Evolutionary conservation across 1,139 yeast genomes (phyloP).

Genomic region (Arxiozyma telluris): DNA sequence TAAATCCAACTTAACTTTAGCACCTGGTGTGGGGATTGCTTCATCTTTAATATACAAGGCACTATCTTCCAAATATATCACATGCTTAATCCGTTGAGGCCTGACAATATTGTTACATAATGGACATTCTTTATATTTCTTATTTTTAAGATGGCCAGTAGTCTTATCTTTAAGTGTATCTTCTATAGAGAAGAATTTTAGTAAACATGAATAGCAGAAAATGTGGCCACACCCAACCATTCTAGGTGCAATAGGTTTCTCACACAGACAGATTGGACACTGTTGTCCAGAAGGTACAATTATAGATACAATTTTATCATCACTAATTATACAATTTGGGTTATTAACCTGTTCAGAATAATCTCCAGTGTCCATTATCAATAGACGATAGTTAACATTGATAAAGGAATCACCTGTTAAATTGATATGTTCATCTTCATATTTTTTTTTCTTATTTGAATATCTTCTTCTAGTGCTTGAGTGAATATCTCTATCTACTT

Average conservation of each 20-base stretch:
- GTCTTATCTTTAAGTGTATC: conserved; percentile 33
- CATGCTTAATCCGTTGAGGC: conserved; percentile 61
- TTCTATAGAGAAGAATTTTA: conserved; percentile 50
- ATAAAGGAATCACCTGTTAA: conserved; percentile 66
- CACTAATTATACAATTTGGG: conserved; percentile 66
- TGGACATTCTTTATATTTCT: conserved; percentile 70
- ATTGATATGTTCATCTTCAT: conserved; percentile 30
- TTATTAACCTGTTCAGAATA: conserved; percentile 52
- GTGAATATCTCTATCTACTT: conserved; percentile 34
- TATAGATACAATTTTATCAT: conserved; percentile 57
- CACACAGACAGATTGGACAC: conserved; percentile 88
- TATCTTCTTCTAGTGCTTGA: conserved; percentile 8
- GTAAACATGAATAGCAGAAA: conserved; percentile 72
- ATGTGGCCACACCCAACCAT: conserved; percentile 95
- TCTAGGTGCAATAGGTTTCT: conserved; percentile 81
- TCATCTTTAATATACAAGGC: conserved; percentile 1
- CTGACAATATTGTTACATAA: conserved; percentile 61
- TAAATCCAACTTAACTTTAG: conserved; percentile 53
- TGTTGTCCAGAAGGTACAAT: conserved; percentile 60
- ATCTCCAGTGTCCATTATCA: conserved; percentile 55
- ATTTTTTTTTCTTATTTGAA: conserved; percentile 16
- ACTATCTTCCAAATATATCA: conserved; percentile 42
- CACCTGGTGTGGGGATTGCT: conserved; percentile 53
- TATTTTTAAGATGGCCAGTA: conserved; percentile 28
- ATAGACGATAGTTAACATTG: conserved; percentile 77